Percentiles rank a stretch among this genome's conserved stretches.
Conservation (phyloP, 257 asterid species). For the Solanum tacnaense region DNA sequence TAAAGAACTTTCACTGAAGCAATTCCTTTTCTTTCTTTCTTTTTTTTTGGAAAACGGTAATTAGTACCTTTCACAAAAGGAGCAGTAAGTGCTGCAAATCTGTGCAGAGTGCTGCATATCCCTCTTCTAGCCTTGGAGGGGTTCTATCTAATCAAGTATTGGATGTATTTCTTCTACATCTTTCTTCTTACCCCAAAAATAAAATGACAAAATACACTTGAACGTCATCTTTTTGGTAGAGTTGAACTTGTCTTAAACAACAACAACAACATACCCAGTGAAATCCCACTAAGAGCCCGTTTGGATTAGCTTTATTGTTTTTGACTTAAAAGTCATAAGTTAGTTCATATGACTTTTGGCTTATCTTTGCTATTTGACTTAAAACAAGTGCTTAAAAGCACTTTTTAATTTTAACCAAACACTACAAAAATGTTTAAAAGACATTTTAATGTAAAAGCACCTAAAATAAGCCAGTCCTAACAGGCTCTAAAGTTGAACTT, state of each 20-base stretch:
- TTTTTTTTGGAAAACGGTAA: not conserved
- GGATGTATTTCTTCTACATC: not conserved
- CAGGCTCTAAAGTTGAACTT: not conserved
- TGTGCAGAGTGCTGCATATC: not conserved
- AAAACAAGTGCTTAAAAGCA: too few species aligned
- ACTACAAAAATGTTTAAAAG: too few species aligned
- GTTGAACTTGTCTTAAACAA: not conserved
- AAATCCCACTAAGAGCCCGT: too few species aligned
- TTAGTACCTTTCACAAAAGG: not conserved
- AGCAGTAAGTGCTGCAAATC: not conserved
- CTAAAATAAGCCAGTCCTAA: too few species aligned
- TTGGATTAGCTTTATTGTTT: too few species aligned
- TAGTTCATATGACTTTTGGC: too few species aligned
- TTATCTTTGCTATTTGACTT: too few species aligned
- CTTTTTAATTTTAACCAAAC: too few species aligned
- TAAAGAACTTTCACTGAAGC: not conserved
- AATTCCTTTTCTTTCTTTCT: not conserved
- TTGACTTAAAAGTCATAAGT: too few species aligned
- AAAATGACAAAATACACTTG: not conserved
- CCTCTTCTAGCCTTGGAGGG: not conserved
- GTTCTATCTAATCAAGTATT: not conserved
- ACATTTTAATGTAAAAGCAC: too few species aligned
- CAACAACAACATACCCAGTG: too few species aligned
- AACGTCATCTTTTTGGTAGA: not conserved
- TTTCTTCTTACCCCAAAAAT: not conserved